These are phyloP conservation scores for Auricularia heimuer DNA, from an alignment of 768 basidiomycete species.

Conservation along the genomic window DNA sequence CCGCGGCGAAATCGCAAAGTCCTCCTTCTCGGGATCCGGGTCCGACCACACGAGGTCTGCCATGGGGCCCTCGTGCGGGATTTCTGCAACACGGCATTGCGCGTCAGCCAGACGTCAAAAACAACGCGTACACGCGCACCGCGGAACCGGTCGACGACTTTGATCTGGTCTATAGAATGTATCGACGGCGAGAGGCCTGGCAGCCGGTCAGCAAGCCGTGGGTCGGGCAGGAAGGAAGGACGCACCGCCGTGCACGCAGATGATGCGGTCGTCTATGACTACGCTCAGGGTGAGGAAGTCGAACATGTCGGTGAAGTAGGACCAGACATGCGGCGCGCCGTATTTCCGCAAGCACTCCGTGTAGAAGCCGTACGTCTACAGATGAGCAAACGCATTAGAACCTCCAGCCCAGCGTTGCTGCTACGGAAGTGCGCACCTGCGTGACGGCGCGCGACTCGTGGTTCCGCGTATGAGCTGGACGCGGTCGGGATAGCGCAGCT, in stretches of 20 bases:
- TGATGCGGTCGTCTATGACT: conserved; percentile 98
- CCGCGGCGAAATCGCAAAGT: conserved; percentile 96
- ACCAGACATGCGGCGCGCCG: conserved; percentile 93
- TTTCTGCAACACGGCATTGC: conserved; percentile 38
- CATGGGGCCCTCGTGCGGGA: conserved; percentile 99
- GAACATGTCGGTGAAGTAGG: conserved; percentile 99
- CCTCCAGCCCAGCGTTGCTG: not conserved
- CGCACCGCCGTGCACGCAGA: conserved; percentile 95
- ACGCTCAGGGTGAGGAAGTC: conserved; percentile 96
- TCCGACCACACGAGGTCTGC: conserved; percentile 99
- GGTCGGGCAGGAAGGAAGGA: conserved; percentile 8
- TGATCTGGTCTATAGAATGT: conserved; percentile 98
- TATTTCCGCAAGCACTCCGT: conserved; percentile 98
- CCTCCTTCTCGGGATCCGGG: conserved; percentile 98
- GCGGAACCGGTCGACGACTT: conserved; percentile 96
- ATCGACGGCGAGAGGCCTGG: conserved; percentile 93
- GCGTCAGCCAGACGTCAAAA: too few relatives aligned
- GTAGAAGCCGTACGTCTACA: conserved; percentile 96
- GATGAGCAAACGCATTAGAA: not conserved
- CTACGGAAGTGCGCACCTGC: conserved; percentile 56
- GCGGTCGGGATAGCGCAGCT: conserved; percentile 91
- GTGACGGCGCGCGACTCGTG: conserved; percentile 98
- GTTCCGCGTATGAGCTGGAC: conserved; percentile 97
- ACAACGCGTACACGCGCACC: too few relatives aligned
- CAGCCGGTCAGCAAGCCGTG: conserved; percentile 8